Conservation (phyloP, 129 eudicot species). For the Artemisia tridentata region DNA sequence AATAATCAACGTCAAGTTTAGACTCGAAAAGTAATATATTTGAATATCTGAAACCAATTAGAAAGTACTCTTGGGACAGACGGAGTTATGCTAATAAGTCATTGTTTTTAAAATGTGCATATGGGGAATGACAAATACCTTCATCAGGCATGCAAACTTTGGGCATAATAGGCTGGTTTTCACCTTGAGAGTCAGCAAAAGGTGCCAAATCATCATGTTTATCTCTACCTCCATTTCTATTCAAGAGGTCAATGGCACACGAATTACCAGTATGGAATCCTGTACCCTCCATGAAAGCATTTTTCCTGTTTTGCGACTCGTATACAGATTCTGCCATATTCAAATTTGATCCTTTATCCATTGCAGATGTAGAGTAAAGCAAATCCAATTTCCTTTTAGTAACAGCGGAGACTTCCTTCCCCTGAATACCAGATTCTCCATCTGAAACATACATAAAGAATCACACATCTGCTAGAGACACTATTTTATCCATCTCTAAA, state of each 20-base stretch:
- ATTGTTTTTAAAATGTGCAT: conserved; percentile 18
- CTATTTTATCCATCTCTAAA: neutral
- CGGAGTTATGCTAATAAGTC: neutral
- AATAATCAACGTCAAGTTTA: neutral
- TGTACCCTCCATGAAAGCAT: conserved; percentile 31
- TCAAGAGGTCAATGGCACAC: conserved; percentile 29
- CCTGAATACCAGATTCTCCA: conserved; percentile 91
- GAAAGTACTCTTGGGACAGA: neutral
- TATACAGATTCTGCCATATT: conserved; percentile 38
- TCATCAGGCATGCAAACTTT: conserved; percentile 41
- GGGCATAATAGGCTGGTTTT: conserved; percentile 59
- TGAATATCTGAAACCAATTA: neutral
- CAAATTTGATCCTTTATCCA: conserved; percentile 62
- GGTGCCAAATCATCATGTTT: conserved; percentile 29
- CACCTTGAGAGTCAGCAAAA: conserved; percentile 63
- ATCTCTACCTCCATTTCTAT: conserved; percentile 28
- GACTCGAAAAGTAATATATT: neutral
- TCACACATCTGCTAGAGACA: conserved; percentile 12
- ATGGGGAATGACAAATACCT: conserved; percentile 42
- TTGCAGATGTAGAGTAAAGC: conserved; percentile 47
- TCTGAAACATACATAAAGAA: conserved; percentile 41
- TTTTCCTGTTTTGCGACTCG: conserved; percentile 33
- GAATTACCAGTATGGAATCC: conserved; percentile 23
- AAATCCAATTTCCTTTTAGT: conserved; percentile 41
- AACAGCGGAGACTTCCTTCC: conserved; percentile 44